phyloP scores from a whole-genome alignment of 2,329 filamentous ascomycete species.

The Pleoardoris graminearum region DNA sequence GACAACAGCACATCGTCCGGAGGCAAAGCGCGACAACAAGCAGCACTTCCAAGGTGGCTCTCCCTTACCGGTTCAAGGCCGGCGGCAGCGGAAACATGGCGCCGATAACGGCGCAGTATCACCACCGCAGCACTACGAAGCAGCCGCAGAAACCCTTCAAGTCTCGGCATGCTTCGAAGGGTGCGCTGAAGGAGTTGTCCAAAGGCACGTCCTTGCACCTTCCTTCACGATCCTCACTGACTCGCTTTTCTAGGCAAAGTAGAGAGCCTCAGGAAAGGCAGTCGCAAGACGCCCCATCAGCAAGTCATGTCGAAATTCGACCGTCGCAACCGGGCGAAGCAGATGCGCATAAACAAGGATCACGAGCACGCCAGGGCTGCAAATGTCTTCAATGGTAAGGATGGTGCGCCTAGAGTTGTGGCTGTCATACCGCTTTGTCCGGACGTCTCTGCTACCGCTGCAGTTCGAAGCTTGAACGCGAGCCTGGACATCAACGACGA shows the following conservation, averaged over 20 bases:
- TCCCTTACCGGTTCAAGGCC: slow-evolving; percentile 85
- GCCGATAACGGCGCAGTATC: slow-evolving; percentile 61
- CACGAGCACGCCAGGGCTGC: slow-evolving; percentile 78
- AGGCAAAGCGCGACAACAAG: not conserved
- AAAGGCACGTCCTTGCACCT: slow-evolving; percentile 64
- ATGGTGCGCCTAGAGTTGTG: slow-evolving; percentile 85
- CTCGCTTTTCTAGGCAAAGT: slow-evolving; percentile 67
- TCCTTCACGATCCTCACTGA: not conserved
- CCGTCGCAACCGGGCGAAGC: slow-evolving; percentile 90
- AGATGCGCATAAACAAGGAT: slow-evolving; percentile 81
- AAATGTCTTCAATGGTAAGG: slow-evolving; percentile 80
- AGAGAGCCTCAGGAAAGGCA: slow-evolving; percentile 68
- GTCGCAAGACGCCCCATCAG: slow-evolving; percentile 87
- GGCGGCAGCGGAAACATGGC: slow-evolving; percentile 69
- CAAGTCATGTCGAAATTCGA: slow-evolving; percentile 98
- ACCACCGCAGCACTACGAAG: slow-evolving; percentile 93
- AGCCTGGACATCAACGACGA: slow-evolving; percentile 78
- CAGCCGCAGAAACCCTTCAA: slow-evolving; percentile 88
- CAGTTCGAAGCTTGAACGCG: slow-evolving; percentile 71
- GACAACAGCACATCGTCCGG: not conserved
- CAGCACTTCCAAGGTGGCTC: slow-evolving; percentile 36
- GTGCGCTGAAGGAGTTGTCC: slow-evolving; percentile 77
- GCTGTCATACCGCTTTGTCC: slow-evolving; percentile 83
- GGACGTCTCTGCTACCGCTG: slow-evolving; percentile 68
- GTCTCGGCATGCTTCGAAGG: slow-evolving; percentile 85